Percentiles rank a stretch among this genome's conserved stretches.
Evolutionary conservation across 257 asterid genomes (phyloP).

Genomic region (Solanum paucissectum): DNA sequence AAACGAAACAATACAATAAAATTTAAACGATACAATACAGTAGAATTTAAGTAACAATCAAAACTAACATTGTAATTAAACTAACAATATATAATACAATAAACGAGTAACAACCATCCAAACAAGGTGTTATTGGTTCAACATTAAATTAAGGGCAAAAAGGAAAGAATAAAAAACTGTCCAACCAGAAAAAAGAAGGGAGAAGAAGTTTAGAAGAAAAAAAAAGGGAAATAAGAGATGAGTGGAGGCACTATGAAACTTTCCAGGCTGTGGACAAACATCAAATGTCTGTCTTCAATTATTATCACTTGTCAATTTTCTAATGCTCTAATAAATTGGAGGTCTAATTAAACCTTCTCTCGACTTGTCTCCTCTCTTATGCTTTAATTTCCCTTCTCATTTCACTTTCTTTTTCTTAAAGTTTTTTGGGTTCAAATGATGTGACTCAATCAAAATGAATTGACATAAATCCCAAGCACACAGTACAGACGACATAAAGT

Average conservation of each 20-base stretch:
- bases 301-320: neutral
- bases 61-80: too few species aligned
- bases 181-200: neutral
- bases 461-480: neutral
- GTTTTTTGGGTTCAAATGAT: neutral
- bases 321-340: neutral
- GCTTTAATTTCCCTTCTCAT: neutral
- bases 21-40: too few species aligned
- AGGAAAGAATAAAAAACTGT: neutral
- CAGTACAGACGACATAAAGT: neutral
- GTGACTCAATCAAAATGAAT: neutral
- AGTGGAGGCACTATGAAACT: neutral
- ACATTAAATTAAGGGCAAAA: neutral
- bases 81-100: too few species aligned
- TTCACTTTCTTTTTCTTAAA: neutral
- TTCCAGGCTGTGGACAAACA: neutral
- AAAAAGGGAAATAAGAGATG: neutral
- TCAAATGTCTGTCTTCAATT: neutral
- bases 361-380: neutral
- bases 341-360: neutral
- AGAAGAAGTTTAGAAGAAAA: neutral
- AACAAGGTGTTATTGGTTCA: neutral
- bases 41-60: too few species aligned
- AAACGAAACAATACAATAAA: too few species aligned
- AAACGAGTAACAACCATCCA: too few species aligned